Evolutionary conservation across 257 asterid genomes (phyloP).

Genomic region (Ilex asprella): DNA sequence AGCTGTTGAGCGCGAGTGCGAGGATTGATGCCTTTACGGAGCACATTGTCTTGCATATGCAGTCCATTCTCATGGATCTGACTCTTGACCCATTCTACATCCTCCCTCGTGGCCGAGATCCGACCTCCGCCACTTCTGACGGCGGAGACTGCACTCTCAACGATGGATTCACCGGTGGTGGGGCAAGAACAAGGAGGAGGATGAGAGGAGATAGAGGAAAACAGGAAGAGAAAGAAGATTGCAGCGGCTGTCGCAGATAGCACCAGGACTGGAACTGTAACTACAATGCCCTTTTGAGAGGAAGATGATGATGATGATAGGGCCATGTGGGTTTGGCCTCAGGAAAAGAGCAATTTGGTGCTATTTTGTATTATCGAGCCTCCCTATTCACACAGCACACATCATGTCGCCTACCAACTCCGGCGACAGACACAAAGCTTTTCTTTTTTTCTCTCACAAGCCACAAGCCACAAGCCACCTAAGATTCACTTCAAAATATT

Average conservation of each 20-base stretch:
- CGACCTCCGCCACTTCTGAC: constrained; percentile 14
- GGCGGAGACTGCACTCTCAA: constrained; percentile 3
- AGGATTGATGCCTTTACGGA: constrained; percentile 94
- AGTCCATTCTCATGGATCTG: constrained; percentile 74
- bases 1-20: constrained; percentile 92
- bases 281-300: constrained; percentile 55
- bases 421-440: too few species aligned
- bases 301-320: constrained; percentile 20
- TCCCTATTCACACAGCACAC: too few species aligned
- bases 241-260: constrained; percentile 48
- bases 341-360: too few species aligned
- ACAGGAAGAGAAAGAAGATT: constrained; percentile 35
- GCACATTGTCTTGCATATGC: constrained; percentile 78
- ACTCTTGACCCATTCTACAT: constrained; percentile 66
- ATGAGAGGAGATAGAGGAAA: constrained; percentile 38
- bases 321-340: constrained; percentile 18
- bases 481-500: too few species aligned
- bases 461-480: too few species aligned
- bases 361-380: too few species aligned
- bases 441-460: too few species aligned
- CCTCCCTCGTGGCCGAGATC: constrained; percentile 56
- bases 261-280: constrained; percentile 59
- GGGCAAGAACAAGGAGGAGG: constrained; percentile 48
- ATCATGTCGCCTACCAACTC: too few species aligned
- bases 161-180: constrained; percentile 19